These are phyloP conservation scores for Xerocomus minutiporus DNA, from an alignment of 1,284 basidiomycete species.

Conservation along the genomic window DNA sequence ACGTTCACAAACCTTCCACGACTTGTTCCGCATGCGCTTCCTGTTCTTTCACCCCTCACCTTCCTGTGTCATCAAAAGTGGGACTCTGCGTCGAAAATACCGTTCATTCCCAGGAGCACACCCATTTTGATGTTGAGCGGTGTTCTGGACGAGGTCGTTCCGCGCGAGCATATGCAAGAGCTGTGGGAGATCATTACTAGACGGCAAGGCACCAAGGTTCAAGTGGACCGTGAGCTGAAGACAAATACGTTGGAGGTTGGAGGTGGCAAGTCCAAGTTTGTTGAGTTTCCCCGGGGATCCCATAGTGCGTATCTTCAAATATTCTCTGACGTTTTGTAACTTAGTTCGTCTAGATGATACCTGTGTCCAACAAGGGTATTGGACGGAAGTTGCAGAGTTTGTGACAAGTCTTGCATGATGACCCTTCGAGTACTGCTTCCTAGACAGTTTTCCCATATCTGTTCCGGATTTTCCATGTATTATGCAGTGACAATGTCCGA, in stretches of 20 bases:
- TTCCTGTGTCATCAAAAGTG: constrained; percentile 90
- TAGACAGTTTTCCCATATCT: background rate
- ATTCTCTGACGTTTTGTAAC: background rate
- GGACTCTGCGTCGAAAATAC: constrained; percentile 75
- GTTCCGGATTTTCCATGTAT: background rate
- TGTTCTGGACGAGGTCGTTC: constrained; percentile 78
- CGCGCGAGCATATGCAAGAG: constrained; percentile 77
- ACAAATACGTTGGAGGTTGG: constrained; percentile 35
- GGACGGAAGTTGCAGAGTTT: constrained; percentile 58
- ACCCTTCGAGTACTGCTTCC: constrained; percentile 6
- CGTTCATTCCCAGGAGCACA: constrained; percentile 60
- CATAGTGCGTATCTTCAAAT: constrained; percentile 56
- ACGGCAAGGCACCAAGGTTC: constrained; percentile 33
- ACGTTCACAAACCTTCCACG: constrained; percentile 81
- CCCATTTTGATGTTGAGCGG: constrained; percentile 90
- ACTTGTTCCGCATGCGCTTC: constrained; percentile 79
- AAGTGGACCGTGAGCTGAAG: constrained; percentile 31
- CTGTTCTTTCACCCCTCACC: constrained; percentile 70
- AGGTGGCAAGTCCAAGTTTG: constrained; percentile 49
- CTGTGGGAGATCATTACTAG: constrained; percentile 63
- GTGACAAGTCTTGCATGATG: constrained; percentile 34
- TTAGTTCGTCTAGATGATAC: constrained; percentile 53
- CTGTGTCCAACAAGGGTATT: constrained; percentile 63
- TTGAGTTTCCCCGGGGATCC: constrained; percentile 59
- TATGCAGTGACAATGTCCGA: constrained; percentile 1